A percentile compares a stretch with the other conserved stretches of the same genome.
phyloP scores from a whole-genome alignment of 2,329 filamentous ascomycete genomes.

The Colletotrichum sp. region DNA sequence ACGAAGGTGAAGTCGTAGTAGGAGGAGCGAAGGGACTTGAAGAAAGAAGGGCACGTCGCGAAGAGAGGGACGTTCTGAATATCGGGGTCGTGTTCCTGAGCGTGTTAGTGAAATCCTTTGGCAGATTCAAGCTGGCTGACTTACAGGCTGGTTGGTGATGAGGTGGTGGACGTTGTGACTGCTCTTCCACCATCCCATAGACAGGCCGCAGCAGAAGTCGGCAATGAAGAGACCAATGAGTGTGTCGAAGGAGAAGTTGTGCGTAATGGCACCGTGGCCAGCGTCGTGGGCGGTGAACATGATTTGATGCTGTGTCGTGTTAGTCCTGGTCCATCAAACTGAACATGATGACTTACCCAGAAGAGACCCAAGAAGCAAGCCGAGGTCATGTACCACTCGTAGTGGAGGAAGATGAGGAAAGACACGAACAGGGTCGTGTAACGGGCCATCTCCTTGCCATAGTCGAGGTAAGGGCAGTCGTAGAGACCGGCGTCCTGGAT shows the following conservation, averaged over 20 bases:
- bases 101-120: slow-evolving; percentile 10
- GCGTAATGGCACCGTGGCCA: slow-evolving; percentile 67
- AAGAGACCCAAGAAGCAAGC: slow-evolving; percentile 65
- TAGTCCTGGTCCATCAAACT: slow-evolving; percentile 20
- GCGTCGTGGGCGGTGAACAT: slow-evolving; percentile 73
- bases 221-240: slow-evolving; percentile 67
- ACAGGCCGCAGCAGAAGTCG: slow-evolving; percentile 69
- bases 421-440: slow-evolving; percentile 55
- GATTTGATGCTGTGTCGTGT: slow-evolving; percentile 60
- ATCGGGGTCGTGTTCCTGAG: slow-evolving; percentile 60
- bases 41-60: slow-evolving; percentile 69
- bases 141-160: slow-evolving; percentile 65
- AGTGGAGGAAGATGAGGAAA: slow-evolving; percentile 51
- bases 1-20: slow-evolving; percentile 71
- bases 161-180: slow-evolving; percentile 74
- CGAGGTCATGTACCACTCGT: slow-evolving; percentile 62
- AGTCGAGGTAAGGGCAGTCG: slow-evolving; percentile 61
- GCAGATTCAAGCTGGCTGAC: not conserved
- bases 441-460: slow-evolving; percentile 62
- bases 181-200: slow-evolving; percentile 74
- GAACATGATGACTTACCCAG: slow-evolving; percentile 48
- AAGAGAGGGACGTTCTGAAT: slow-evolving; percentile 74
- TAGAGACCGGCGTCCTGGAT: slow-evolving; percentile 63
- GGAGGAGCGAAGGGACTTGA: slow-evolving; percentile 65
- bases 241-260: slow-evolving; percentile 62